Conservation (phyloP, 345 rosid genomes). For the Psidium guajava region DNA sequence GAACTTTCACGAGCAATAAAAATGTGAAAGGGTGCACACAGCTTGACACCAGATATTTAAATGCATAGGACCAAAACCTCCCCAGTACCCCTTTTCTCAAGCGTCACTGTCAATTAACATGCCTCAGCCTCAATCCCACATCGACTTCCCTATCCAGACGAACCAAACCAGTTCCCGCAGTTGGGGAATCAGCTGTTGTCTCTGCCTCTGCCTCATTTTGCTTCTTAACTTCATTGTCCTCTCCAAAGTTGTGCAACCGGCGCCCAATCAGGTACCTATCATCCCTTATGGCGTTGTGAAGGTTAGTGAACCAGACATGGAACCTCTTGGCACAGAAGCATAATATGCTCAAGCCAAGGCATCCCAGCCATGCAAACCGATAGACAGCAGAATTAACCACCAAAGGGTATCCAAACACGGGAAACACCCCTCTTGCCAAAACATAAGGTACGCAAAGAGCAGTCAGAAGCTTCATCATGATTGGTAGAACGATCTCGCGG, state of each 20-base stretch:
- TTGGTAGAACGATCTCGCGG: constrained; percentile 79
- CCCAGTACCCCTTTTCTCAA: not conserved
- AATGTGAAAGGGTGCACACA: not conserved
- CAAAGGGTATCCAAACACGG: constrained; percentile 82
- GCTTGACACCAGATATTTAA: not conserved
- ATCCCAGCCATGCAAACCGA: constrained; percentile 95
- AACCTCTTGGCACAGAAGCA: constrained; percentile 84
- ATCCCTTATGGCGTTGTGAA: constrained; percentile 94
- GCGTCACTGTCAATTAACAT: constrained; percentile 22
- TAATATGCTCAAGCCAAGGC: constrained; percentile 59
- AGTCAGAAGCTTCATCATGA: constrained; percentile 88
- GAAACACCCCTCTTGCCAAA: constrained; percentile 84
- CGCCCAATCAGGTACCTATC: constrained; percentile 94
- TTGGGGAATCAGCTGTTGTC: constrained; percentile 8
- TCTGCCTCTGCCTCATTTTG: constrained; percentile 17
- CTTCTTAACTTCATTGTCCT: constrained; percentile 26
- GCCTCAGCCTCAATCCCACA: constrained; percentile 53
- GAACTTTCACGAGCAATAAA: not conserved
- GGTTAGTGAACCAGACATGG: constrained; percentile 95
- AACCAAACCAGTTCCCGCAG: constrained; percentile 19
- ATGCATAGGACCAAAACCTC: not conserved
- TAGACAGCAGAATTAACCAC: constrained; percentile 92
- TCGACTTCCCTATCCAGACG: constrained; percentile 34
- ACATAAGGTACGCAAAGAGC: constrained; percentile 95
- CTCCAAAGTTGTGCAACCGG: constrained; percentile 85